Evolutionary conservation across 1,284 basidiomycete genomes (phyloP), one percentile per base, ranked within the genome.

Genomic region (Fomitiporia mediterranea): DNA sequence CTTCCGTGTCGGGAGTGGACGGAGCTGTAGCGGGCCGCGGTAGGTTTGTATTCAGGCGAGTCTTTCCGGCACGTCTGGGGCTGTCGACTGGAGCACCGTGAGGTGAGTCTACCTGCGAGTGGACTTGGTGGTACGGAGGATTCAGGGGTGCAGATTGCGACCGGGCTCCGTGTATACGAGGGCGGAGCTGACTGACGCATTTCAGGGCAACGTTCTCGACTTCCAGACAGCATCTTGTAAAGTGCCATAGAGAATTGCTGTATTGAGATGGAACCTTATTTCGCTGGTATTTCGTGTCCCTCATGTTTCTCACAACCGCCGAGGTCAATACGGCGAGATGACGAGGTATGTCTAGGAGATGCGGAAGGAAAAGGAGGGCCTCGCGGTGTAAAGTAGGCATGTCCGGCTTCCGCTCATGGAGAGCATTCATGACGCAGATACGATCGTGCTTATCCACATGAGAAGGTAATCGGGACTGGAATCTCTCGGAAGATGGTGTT

Each of bases 241-340:
- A 72, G 42, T 77, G 74, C 13, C 75, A 68, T 15, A 82, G 58
- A 13, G 64, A 60, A 44, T 57, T 55, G 56, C 73, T 71, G 49
- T 62, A 64, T 13, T 65, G 57, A 38, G 68, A 68, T 30, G 59
- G 57, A 27, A 63, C 60, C 40, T 63, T 68, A 8, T 69, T 48
- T 17, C 44, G 25, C 5, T 62, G 54, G 15, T 55, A 39, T 39
- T 43, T 70, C 34, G 76, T 74, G 61, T 81, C 76, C 39, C 87
- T 83, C 51, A 86, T 80, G 61, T 81, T 76, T 39, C 87, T 83
- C 51, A 86, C 80, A 15, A 91, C 77, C 43, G 85, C 78, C n/a
- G 88, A 87, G 25, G 82, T 79, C 51, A 91, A 73, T 52, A 82
- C 77, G 13, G 89, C 86, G 38, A 91, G 75, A 63, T 89, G 83